Conservation (phyloP, 2,329 filamentous ascomycete genomes). For the Neonectria faginata region DNA sequence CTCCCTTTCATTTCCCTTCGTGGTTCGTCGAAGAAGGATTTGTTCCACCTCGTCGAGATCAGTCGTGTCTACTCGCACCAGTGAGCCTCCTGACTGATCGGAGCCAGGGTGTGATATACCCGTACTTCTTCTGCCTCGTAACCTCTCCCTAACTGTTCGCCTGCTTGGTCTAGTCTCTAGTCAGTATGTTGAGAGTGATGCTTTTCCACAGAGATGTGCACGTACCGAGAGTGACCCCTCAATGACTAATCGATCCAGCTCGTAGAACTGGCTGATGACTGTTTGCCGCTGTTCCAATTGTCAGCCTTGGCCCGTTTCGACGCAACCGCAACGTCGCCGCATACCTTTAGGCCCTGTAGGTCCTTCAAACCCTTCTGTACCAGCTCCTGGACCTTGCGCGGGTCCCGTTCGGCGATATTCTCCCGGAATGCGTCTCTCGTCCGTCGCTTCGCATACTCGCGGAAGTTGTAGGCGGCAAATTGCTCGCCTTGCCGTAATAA, state of each 20-base stretch:
- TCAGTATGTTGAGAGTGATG: constrained; percentile 26
- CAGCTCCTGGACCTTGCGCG: constrained; percentile 84
- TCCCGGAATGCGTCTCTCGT: constrained; percentile 93
- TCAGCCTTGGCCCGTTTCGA: constrained; percentile 17
- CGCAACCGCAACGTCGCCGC: constrained; percentile 22
- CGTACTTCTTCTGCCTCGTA: constrained; percentile 81
- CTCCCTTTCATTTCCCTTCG: constrained; percentile 26
- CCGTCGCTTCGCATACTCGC: constrained; percentile 93
- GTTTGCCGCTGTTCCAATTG: constrained; percentile 82
- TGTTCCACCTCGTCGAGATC: constrained; percentile 19
- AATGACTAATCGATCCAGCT: constrained; percentile 90
- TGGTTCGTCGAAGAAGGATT: constrained; percentile 23
- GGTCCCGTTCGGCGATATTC: constrained; percentile 78
- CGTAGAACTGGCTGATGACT: constrained; percentile 93
- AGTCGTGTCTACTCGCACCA: constrained; percentile 34
- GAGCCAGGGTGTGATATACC: constrained; percentile 62
- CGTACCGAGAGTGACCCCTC: constrained; percentile 84
- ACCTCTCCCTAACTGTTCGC: constrained; percentile 74
- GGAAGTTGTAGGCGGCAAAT: constrained; percentile 96
- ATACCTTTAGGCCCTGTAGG: constrained; percentile 89
- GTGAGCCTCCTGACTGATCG: constrained; percentile 11
- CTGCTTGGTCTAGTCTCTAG: constrained; percentile 71
- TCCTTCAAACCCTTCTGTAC: constrained; percentile 90
- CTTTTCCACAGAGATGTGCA: not conserved
- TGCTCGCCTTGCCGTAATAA: constrained; percentile 86